Evolutionary conservation across 78 protist species (phyloP).

Genomic region (Isochrysis galbana): DNA sequence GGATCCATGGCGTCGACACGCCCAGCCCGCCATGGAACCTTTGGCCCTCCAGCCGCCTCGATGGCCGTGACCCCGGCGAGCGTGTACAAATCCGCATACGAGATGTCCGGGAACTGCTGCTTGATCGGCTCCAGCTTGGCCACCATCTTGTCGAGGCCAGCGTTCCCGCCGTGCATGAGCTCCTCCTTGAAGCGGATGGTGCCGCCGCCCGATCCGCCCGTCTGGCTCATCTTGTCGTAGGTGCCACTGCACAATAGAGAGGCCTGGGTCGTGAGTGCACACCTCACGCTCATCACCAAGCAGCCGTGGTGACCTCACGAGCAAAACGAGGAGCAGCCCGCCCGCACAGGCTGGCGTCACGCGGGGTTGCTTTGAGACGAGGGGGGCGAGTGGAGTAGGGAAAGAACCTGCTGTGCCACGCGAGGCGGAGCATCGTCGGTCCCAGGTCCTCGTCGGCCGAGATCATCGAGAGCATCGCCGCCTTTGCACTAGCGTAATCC

Average conservation of each 20-base stretch:
- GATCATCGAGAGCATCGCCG: neutral
- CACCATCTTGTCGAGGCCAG: neutral
- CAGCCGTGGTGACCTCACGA: neutral
- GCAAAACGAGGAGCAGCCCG: neutral
- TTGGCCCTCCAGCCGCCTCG: constrained; percentile 71
- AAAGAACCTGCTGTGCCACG: constrained; percentile 63
- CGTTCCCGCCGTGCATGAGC: constrained; percentile 37
- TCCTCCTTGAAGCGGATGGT: constrained; percentile 73
- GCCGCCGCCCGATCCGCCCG: constrained; percentile 69
- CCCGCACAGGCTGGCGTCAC: neutral
- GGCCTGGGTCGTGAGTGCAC: neutral
- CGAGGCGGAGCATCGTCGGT: constrained; percentile 72
- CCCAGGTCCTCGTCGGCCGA: neutral
- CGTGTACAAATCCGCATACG: constrained; percentile 72
- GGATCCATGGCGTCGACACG: constrained; percentile 40
- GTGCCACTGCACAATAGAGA: constrained; percentile 29
- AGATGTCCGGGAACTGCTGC: neutral
- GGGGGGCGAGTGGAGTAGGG: neutral
- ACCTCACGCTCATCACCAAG: neutral
- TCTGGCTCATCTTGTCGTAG: constrained; percentile 28
- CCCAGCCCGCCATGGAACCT: constrained; percentile 61
- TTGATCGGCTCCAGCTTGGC: neutral
- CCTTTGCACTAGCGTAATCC: neutral
- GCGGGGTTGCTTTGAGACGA: neutral
- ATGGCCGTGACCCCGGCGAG: constrained; percentile 67